These are phyloP conservation scores for Saccharomycopsis sp. DNA, from an alignment of 805 yeast genomes.

Conservation along the genomic window DNA sequence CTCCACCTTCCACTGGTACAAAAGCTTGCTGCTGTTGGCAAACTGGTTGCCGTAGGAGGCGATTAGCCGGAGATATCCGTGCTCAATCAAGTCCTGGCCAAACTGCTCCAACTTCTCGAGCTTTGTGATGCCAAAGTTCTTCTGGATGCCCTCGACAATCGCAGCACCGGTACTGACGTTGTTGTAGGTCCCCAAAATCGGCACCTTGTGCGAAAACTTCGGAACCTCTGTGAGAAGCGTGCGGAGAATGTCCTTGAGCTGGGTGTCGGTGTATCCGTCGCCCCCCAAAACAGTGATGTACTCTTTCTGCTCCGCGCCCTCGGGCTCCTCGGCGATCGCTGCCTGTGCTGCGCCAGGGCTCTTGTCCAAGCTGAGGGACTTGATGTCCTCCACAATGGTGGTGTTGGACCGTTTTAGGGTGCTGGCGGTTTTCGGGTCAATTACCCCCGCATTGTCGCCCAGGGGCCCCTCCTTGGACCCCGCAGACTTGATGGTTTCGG, in stretches of 20 bases:
- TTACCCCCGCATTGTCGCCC: constrained; percentile 9
- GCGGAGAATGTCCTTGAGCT: constrained; percentile 36
- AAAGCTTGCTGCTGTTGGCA: constrained; percentile 66
- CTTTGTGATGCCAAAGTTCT: constrained; percentile 36
- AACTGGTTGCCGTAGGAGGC: constrained; percentile 56
- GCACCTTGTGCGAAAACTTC: constrained; percentile 47
- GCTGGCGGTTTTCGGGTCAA: constrained; percentile 13
- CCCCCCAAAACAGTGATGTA: constrained; percentile 31
- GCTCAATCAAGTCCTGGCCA: constrained; percentile 63
- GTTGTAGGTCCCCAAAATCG: constrained; percentile 63
- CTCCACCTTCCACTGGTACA: constrained; percentile 73
- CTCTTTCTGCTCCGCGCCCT: constrained; percentile 24
- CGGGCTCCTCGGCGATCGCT: constrained; percentile 24
- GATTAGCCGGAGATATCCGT: constrained; percentile 57
- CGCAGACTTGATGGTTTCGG: constrained; percentile 18
- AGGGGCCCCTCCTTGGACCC: background rate
- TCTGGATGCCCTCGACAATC: constrained; percentile 53
- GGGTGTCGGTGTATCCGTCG: constrained; percentile 32
- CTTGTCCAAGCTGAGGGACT: constrained; percentile 13
- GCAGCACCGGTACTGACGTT: constrained; percentile 55
- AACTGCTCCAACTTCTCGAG: constrained; percentile 58
- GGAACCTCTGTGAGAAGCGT: constrained; percentile 45
- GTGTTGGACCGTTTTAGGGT: constrained; percentile 19
- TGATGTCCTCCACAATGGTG: constrained; percentile 21
- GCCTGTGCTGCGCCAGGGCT: constrained; percentile 22